A percentile compares a stretch with the other conserved stretches of the same genome.
Conservation (phyloP, 2,329 filamentous ascomycete genomes). For the Fusarium paranaense region DNA sequence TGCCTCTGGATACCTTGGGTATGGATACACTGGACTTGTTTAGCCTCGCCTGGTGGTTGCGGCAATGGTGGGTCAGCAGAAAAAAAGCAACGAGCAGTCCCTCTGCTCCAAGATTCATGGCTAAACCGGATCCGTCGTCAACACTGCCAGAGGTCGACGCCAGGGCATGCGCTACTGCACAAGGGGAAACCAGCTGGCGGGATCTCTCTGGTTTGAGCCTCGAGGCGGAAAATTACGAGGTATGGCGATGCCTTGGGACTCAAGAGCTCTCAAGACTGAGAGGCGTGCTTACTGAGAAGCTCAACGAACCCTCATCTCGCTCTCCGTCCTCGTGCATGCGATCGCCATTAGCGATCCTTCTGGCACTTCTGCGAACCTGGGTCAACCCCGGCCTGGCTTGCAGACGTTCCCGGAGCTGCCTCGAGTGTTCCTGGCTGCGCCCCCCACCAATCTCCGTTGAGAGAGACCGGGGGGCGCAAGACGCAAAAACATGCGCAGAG, state of each 20-base stretch:
- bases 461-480: background rate
- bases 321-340: constrained; percentile 1
- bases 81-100: background rate
- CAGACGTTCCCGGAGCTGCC: constrained; percentile 24
- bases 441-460: constrained; percentile 39
- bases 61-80: constrained; percentile 23
- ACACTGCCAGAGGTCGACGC: constrained; percentile 10
- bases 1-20: background rate
- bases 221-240: background rate
- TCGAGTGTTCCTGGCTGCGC: constrained; percentile 13
- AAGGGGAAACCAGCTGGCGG: constrained; percentile 6
- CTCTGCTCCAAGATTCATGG: constrained; percentile 21
- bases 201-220: background rate
- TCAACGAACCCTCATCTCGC: constrained; percentile 7
- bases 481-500: background rate
- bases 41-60: constrained; percentile 22
- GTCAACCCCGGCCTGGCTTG: constrained; percentile 15
- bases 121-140: constrained; percentile 39
- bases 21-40: background rate
- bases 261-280: background rate
- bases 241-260: background rate
- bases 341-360: constrained; percentile 8
- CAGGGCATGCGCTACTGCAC: constrained; percentile 16
- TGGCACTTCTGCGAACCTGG: constrained; percentile 10
- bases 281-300: background rate